Evolutionary conservation across 257 asterid species (phyloP).

Genomic region (Linderniella brevidens): DNA sequence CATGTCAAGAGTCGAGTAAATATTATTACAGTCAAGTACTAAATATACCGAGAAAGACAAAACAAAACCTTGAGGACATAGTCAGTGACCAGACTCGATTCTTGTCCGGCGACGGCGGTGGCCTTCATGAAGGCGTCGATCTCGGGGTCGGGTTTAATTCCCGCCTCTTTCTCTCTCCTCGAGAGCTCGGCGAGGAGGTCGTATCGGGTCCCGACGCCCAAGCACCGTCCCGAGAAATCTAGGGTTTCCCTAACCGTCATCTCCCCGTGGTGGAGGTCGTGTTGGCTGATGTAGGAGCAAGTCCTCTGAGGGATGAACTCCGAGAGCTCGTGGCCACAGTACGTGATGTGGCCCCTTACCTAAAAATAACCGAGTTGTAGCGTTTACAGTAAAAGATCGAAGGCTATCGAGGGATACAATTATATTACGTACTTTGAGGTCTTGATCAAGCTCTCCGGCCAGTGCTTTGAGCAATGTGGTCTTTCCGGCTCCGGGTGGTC

Average conservation of each 20-base stretch:
- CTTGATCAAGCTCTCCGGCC: constrained; percentile 57
- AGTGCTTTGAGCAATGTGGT: constrained; percentile 69
- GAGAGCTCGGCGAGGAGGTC: constrained; percentile 38
- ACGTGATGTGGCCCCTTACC: constrained; percentile 22
- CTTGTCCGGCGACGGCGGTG: constrained; percentile 43
- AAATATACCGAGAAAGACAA: not conserved
- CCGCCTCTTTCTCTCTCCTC: constrained; percentile 33
- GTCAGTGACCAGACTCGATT: constrained; percentile 43
- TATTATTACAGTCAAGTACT: not conserved
- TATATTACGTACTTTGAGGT: constrained; percentile 26
- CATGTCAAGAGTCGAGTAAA: not conserved
- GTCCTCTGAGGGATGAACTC: constrained; percentile 46
- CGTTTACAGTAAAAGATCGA: no score
- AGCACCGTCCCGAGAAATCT: constrained; percentile 36
- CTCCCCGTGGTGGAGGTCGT: constrained; percentile 55
- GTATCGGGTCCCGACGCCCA: constrained; percentile 39
- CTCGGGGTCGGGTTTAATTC: constrained; percentile 48
- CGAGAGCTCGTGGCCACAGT: constrained; percentile 36
- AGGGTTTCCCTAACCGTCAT: constrained; percentile 45
- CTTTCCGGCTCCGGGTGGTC: constrained; percentile 92
- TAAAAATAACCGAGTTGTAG: not conserved
- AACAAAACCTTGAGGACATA: constrained; percentile 40
- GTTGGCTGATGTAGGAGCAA: constrained; percentile 42
- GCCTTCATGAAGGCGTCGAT: constrained; percentile 53
- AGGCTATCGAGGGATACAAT: no score